A percentile compares a stretch with the other conserved stretches of the same genome.
Conservation (phyloP, 1,284 basidiomycete species). For the Calocybe gambosa region DNA sequence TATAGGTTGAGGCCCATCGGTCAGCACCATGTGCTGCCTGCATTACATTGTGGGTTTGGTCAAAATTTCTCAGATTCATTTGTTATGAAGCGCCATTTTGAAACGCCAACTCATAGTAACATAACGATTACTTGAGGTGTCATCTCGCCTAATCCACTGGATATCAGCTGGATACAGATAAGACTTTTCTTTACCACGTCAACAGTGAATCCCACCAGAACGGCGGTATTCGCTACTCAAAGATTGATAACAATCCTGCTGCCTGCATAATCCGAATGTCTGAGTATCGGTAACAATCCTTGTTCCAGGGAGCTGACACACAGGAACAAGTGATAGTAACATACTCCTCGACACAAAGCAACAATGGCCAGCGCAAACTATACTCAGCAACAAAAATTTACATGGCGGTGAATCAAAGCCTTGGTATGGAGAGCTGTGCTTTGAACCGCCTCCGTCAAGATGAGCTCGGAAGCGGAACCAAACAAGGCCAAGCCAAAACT, state of each 20-base stretch:
- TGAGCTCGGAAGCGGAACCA: background rate
- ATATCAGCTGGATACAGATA: background rate
- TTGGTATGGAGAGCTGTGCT: conserved; percentile 5
- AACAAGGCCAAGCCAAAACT: conserved; percentile 15
- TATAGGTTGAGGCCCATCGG: too few relatives aligned
- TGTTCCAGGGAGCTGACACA: conserved; percentile 4
- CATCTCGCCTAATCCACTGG: background rate
- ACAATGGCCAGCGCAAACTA: background rate
- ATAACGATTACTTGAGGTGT: background rate
- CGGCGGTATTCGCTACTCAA: background rate
- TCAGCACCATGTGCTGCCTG: too few relatives aligned
- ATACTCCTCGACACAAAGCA: background rate
- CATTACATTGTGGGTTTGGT: too few relatives aligned
- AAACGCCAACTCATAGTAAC: background rate
- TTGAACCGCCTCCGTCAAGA: background rate
- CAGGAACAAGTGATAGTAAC: background rate
- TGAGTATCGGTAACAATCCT: conserved; percentile 2
- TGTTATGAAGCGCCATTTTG: too few relatives aligned
- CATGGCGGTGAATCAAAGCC: background rate
- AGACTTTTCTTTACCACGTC: background rate
- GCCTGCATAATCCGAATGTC: background rate
- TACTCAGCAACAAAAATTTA: background rate
- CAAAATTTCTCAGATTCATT: too few relatives aligned
- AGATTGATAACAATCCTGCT: conserved; percentile 6
- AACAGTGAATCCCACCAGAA: background rate